Conservation (phyloP, 352 stramenopile genomes). For the Sclerospora graminicola region DNA sequence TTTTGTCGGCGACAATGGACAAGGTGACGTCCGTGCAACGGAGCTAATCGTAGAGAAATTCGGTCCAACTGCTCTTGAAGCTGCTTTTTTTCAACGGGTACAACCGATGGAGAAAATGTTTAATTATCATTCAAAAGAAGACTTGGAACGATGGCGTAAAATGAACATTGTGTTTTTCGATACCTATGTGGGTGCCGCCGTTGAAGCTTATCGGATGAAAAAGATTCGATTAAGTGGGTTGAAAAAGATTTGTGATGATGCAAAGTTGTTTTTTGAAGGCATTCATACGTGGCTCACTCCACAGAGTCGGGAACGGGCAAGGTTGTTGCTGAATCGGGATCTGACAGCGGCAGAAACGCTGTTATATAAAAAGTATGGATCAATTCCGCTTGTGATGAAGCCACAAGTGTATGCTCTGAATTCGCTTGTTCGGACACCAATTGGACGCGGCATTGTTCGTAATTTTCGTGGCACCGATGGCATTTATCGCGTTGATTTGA, state of each 20-base stretch:
- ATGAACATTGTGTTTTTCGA: conserved; percentile 90
- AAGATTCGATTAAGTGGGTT: conserved; percentile 56
- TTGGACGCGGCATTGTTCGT: conserved; percentile 55
- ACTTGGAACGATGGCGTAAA: conserved; percentile 61
- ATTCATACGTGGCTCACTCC: conserved; percentile 52
- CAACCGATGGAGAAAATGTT: conserved; percentile 80
- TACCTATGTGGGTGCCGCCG: conserved; percentile 80
- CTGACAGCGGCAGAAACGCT: conserved; percentile 55
- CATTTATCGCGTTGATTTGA: conserved; percentile 77
- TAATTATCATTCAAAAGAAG: conserved; percentile 65
- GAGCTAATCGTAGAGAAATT: conserved; percentile 84
- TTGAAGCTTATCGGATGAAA: conserved; percentile 64
- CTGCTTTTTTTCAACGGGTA: conserved; percentile 86
- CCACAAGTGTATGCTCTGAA: conserved; percentile 57
- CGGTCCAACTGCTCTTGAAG: conserved; percentile 51
- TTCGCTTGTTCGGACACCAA: conserved; percentile 45
- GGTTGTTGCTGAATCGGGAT: conserved; percentile 58
- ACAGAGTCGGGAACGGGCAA: conserved; percentile 41
- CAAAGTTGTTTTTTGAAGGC: conserved; percentile 37
- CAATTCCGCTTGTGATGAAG: conserved; percentile 34
- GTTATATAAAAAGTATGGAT: conserved; percentile 23
- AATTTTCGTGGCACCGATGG: conserved; percentile 60
- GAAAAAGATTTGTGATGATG: conserved; percentile 58
- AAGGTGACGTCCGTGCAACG: conserved; percentile 87
- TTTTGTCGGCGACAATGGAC: conserved; percentile 98